phyloP scores from a whole-genome alignment of 192 early-diverging fungal species.

The Chytriomyces hyalinus region DNA sequence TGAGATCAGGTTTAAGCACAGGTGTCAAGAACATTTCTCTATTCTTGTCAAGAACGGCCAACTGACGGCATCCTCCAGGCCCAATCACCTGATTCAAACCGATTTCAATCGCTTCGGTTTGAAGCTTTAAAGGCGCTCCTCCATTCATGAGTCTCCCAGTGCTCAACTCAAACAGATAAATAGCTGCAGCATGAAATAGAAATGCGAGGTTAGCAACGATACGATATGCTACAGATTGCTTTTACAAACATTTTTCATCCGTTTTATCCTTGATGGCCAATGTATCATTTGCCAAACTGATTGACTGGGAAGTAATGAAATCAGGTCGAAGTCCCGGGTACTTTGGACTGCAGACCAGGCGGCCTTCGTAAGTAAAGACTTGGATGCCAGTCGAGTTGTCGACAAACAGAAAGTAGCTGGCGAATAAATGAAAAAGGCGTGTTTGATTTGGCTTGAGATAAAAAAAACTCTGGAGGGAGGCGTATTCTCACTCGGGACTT shows the following conservation, averaged over 20 bases:
- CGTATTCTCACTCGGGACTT: constrained; percentile 47
- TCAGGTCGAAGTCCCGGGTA: constrained; percentile 60
- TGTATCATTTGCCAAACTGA: constrained; percentile 56
- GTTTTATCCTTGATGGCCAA: constrained; percentile 57
- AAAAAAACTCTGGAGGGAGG: too few species aligned
- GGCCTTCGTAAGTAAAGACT: constrained; percentile 60
- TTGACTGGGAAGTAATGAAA: constrained; percentile 54
- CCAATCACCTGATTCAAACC: constrained; percentile 51
- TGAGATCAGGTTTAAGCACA: constrained; percentile 47
- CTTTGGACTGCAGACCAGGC: constrained; percentile 56
- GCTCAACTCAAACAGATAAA: constrained; percentile 57
- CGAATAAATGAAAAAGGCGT: too few species aligned
- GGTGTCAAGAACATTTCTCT: constrained; percentile 58
- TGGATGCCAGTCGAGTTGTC: constrained; percentile 62
- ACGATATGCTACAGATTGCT: neutral
- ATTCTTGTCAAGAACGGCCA: constrained; percentile 64
- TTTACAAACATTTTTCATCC: constrained; percentile 56
- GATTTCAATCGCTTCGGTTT: constrained; percentile 53
- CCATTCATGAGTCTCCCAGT: constrained; percentile 52
- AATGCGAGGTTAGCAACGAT: neutral
- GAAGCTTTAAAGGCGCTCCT: constrained; percentile 50
- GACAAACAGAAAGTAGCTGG: constrained; percentile 56
- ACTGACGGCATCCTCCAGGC: constrained; percentile 44
- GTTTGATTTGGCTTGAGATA: too few species aligned
- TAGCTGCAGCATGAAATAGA: constrained; percentile 37